Conservation (phyloP, 2,329 filamentous ascomycete species). For the Ophiosphaerella narmari region DNA sequence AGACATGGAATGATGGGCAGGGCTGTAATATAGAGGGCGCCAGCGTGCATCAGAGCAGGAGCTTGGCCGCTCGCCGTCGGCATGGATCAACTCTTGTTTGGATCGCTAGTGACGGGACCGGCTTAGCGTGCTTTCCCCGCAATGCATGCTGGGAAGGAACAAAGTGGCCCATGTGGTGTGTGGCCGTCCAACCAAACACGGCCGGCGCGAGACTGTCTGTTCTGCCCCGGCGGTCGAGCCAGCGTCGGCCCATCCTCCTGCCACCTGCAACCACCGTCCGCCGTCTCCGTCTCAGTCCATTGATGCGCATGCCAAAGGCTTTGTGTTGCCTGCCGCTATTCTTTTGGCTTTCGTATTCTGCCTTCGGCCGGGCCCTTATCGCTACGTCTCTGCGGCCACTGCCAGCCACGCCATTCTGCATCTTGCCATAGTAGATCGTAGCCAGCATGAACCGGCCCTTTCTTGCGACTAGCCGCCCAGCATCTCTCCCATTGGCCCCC, state of each 20-base stretch:
- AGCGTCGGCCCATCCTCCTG: conserved; percentile 23
- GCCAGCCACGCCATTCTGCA: too few relatives aligned
- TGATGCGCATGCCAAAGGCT: conserved; percentile 6
- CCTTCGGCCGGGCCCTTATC: not conserved
- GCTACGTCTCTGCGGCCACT: not conserved
- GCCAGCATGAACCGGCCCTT: too few relatives aligned
- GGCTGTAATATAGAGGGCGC: conserved; percentile 31
- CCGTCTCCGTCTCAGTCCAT: conserved; percentile 20
- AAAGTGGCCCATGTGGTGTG: conserved; percentile 28
- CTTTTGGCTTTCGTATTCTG: not conserved
- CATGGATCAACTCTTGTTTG: conserved; percentile 13
- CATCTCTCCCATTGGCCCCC: too few relatives aligned
- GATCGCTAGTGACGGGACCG: conserved; percentile 16
- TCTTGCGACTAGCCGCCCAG: too few relatives aligned
- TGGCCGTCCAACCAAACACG: conserved; percentile 13
- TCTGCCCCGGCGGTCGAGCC: conserved; percentile 20
- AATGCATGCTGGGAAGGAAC: conserved; percentile 31
- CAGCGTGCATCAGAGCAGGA: conserved; percentile 9
- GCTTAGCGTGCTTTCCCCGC: conserved; percentile 40
- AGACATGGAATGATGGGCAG: conserved; percentile 17
- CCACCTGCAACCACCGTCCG: conserved; percentile 24
- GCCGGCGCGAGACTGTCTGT: conserved; percentile 16
- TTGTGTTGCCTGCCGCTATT: not conserved
- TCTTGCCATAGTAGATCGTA: too few relatives aligned
- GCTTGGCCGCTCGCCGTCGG: conserved; percentile 13